Evolutionary conservation across 768 basidiomycete species (phyloP), one percentile per base, ranked within the genome.

Genomic region (Tricholomella constricta): DNA sequence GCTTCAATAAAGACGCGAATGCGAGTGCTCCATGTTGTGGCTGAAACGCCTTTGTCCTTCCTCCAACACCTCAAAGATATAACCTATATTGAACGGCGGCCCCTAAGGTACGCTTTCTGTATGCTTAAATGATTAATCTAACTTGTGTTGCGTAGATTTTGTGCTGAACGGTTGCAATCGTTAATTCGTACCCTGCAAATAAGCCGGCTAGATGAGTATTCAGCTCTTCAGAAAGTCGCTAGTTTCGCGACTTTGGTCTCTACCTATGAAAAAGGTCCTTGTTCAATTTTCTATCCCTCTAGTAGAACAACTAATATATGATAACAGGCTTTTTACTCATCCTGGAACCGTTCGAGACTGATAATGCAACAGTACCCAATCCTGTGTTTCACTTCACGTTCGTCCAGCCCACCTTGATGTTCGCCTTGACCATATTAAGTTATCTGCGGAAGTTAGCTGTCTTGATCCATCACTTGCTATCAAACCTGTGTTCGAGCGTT

Each of bases 1-100:
- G 23, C 12, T 15, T 25, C 3, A 23, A 26, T 20, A 17, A 61
- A 98, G 95, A 98, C 96, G 15, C 83, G 97, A 48, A 98, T 98
- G 96, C 86, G 97, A 45, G 97, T 99, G n/a, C 75, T 98, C 23
- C 97, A 98, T 67, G 97, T 99, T 55, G 97, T 99, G 12, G 97
- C 97, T 15, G 97, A 99, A 71, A 99, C 97, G 2, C 97, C 97
- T 0, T 75, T 91, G 23, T 98, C 96, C 2, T 99, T 99, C 70
- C 73, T 99, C 36, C 96, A 98, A 64, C 97, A 99, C 71, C 78
- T 99, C 42, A 98, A 97, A 72, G 97, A 99, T 61, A 98, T 98
- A 56, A 98, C 97, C 12, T 99, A 94, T 67, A 99, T 99, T 52
- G 97, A 99, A 68, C 79, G 91, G 51, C 77, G 95, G 56, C 97